Evolutionary conservation across 2,329 filamentous ascomycete species (phyloP), one percentile per base, ranked within the genome.

Genomic region (Hypoxylon rubiginosum): DNA sequence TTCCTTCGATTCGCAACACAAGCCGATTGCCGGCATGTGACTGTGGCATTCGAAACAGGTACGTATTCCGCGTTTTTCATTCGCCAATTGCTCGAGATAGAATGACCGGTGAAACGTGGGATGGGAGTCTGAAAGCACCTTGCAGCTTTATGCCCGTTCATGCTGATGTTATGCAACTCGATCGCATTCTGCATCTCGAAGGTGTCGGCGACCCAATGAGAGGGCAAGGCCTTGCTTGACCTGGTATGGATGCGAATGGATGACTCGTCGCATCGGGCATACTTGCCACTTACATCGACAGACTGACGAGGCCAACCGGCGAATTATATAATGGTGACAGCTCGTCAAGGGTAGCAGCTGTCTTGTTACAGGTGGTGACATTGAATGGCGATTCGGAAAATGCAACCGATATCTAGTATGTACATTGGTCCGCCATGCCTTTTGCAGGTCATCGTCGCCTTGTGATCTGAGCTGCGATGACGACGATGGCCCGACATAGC

Each of bases 11-110:
- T 51, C 34, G 30, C 21, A 50, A 50, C 32, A 36, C 30, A 66
- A 41, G 43, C 43, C 28, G 55, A 62, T 19, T 65, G 52, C 51
- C 57, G 63, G 39, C 10, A 36, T 45, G 50, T 51, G 48, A 69
- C 50, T 10, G 15, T 24, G 60, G 52, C 59, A 57, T 68, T 62
- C 54, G 67, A 67, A 69, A 69, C 67, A 30, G 28, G 28, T 26
- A 60, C 41, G 45, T 41, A 57, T 56, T 62, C 39, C 41, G 36
- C 24, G 26, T 53, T 63, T 43, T 30, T 62, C 50, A 60, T 58
- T 67, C 36, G 63, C 26, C 53, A 55, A 58, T 68, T 45, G 52
- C 56, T 58, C 13, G 48, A 53, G 39, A 43, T 48, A 32, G 50
- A 45, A 19, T 51, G 13, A 10, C 41, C 32, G 21, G 36, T 62